Evolutionary conservation across 1,139 yeast genomes (phyloP), one percentile per base, ranked within the genome.

Genomic region (Blastobotrys raffinosifermentans): DNA sequence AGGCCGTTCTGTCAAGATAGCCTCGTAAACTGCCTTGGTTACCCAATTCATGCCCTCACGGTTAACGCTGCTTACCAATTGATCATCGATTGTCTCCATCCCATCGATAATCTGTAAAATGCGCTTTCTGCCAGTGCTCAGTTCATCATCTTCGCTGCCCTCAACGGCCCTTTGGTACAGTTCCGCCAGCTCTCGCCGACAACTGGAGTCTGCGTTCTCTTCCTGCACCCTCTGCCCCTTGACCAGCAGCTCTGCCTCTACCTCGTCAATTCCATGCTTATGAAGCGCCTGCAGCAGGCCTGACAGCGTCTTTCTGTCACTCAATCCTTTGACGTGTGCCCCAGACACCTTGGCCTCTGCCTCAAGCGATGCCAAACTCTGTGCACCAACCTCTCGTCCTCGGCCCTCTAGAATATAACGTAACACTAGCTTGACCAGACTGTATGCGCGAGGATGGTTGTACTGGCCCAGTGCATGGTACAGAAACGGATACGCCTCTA

Each of bases 371-470:
- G n/a, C n/a, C n/a, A n/a, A n/a, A 23, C 23, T 26, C 11, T 9
- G 22, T 7, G 4, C 9, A 11, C 29, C 34, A 13, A 19, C 31
- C 13, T 20, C 26, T 13, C 17, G 18, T 19, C 30, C 36, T 26
- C n/a, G 14, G 14, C 18, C 23, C 17, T 32, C 32, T 16, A 32
- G 32, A 6, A 32, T 20, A 11, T 18, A 27, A 15, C 26, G 29
- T 10, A 32, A 36, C 22, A 14, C 36, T 29, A 26, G 16, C 30
- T 19, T 27, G 20, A 19, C 32, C 36, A 19, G 19, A n/a, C n/a
- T 27, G 27, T 21, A 36, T 34, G 23, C 23, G 19, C 13, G 29
- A 33, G 29, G 27, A 20, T 3, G 29, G 29, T 21, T 32, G 36
- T 19, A 32, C 22, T 15, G 30, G 25, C 18, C 21, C 29, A 34